Evolutionary conservation across 108 stramenopile species (phyloP), one percentile per base, ranked within the genome.

Genomic region (Skeletonema costatum): DNA sequence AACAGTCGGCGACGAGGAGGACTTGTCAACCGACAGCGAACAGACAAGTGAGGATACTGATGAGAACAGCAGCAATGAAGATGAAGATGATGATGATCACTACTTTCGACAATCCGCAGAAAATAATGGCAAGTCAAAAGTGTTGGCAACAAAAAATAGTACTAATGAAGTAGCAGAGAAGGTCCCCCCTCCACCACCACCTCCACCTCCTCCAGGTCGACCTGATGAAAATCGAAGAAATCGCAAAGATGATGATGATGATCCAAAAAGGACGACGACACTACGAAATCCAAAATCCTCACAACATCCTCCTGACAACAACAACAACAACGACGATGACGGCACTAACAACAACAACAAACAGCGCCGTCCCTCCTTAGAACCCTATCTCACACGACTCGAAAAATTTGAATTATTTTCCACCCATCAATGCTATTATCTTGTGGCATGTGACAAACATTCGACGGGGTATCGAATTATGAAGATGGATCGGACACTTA

Each of bases 401-500:
- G 93, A 92, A 73, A 80, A 89, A 10, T 94, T 90, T 67, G 91
- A 94, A 77, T 62, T 94, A 16, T 94, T 92, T 68, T 85, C 86
- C 25, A 94, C 93, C 0, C 79, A 87, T 62, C 93, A 92, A 72
- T 89, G 88, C 46, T 94, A 92, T 71, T 94, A 92, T 62, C 51
- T 94, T 12, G 87, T 94, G 32, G 93, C 84, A 12, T 89, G 87
- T 66, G 88, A 94, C 68, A 90, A 90, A 70, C 68, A 68, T 35
- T 83, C 84, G 64, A 87, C 85, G 10, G 71, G 66, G n/a, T 94
- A 90, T 76, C 79, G 91, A 30, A 83, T 94, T 33, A 68, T 94
- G 60, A 93, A 91, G 69, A 93, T 96, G 86, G 95, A 96, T 80
- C 80, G 95, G 25, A 96, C 95, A 16, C 68, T 90, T 62, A 96